A percentile compares a stretch with the other conserved stretches of the same genome.
phyloP scores from a whole-genome alignment of 768 basidiomycete genomes.

The Tulasnella sp. region DNA sequence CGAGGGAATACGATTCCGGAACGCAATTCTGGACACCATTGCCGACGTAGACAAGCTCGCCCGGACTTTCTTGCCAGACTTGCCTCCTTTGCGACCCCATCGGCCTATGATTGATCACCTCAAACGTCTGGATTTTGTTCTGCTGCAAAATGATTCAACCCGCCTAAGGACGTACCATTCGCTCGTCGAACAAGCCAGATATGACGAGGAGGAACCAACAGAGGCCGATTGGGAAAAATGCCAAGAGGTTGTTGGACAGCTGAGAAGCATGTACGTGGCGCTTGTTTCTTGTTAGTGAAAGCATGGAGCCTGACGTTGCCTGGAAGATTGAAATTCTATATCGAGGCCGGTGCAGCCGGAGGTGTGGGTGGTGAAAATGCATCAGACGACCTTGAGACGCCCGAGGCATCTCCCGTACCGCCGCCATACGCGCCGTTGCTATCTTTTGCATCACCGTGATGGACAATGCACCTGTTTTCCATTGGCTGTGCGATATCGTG shows the following conservation, averaged over 20 bases:
- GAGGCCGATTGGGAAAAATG: constrained; percentile 12
- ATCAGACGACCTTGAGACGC: background rate
- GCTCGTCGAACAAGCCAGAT: constrained; percentile 15
- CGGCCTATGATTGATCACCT: constrained; percentile 10
- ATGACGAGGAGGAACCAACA: constrained; percentile 15
- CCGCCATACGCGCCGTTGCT: too few species aligned
- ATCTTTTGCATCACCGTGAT: too few species aligned
- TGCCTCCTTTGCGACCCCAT: constrained; percentile 15
- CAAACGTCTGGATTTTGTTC: constrained; percentile 3
- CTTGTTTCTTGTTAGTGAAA: background rate
- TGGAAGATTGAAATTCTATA: constrained; percentile 2
- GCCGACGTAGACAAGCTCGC: constrained; percentile 7
- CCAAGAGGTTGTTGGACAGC: constrained; percentile 10
- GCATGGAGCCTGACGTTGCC: background rate
- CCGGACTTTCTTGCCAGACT: constrained; percentile 12
- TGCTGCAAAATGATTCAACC: constrained; percentile 7
- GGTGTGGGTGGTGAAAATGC: background rate
- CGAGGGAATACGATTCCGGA: constrained; percentile 11
- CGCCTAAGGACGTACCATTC: constrained; percentile 1
- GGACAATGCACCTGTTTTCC: too few species aligned
- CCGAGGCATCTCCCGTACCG: too few species aligned
- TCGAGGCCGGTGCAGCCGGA: background rate
- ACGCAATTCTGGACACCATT: constrained; percentile 15
- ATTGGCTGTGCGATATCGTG: too few species aligned
- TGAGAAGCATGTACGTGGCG: constrained; percentile 4